Base-by-base conservation (phyloP, 352 stramenopile genomes). In the Globisporangium emineosum region DNA sequence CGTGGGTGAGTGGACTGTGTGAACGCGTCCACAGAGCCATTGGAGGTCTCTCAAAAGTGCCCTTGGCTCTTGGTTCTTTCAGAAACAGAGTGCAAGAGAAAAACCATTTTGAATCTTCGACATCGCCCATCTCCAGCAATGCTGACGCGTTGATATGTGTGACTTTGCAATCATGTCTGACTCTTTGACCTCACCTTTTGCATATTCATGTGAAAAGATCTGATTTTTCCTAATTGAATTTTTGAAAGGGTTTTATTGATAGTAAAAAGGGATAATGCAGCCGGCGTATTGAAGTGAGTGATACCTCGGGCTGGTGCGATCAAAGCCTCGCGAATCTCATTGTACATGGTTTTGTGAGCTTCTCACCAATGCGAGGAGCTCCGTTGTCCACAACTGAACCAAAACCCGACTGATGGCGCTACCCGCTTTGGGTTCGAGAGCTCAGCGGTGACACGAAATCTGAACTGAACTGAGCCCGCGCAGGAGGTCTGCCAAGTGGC, bases 101-200 rank as follows among this genome's bases (percentile, higher is more conserved):
- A 5, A 27, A 12, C 58, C 58, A 57, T 64, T 64, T 64, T 57
- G 58, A 64, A 64, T 64, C 58, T 64, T 64, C 33, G 56, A 40
- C 21, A 37, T 43, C 29, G n/a, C 29, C 23, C 47, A 23, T 54
- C 47, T 32, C 47, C 47, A 53, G 17, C 21, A n/a, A n/a, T n/a
- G n/a, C n/a, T n/a, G n/a, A n/a, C n/a, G n/a, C 49, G 12, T 5
- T 27, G 27, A 40, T 17, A 27, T 52, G 45, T 9, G 21, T 6
- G 45, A 55, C 49, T 27, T 55, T 29, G 12, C 15, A 33, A 12
- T 55, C 21, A 23, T 2, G 21, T n/a, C 49, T 33, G 25, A 55
- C 49, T 55, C 23, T 55, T 17, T 45, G 37, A 45, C 37, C 37
- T 45, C 37, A 7, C 2, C 15, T n/a, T n/a, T 43, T 43, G 37